phyloP scores from a whole-genome alignment of 495 filamentous ascomycete genomes.

The Recurvomyces mirabilis region DNA sequence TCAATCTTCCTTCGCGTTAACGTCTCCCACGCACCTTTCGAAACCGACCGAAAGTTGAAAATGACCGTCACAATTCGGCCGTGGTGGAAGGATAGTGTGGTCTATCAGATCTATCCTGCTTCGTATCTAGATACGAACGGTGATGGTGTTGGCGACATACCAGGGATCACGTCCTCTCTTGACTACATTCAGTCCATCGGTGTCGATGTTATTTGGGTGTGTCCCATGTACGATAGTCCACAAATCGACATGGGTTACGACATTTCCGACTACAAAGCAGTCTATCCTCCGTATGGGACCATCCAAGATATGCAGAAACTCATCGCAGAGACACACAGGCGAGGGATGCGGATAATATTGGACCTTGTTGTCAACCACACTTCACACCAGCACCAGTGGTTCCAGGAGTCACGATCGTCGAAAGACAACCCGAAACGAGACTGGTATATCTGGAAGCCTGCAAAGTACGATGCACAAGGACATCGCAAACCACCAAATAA shows the following conservation, averaged over 20 bases:
- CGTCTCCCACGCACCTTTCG: no score
- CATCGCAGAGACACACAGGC: constrained; percentile 20
- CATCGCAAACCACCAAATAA: constrained; percentile 28
- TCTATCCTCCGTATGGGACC: constrained; percentile 25
- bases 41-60: no score
- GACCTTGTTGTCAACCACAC: constrained; percentile 52
- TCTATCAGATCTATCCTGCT: constrained; percentile 32
- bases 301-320: constrained; percentile 25
- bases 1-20: no score
- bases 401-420: constrained; percentile 37
- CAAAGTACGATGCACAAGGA: constrained; percentile 24
- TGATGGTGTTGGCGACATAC: constrained; percentile 22
- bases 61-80: background rate
- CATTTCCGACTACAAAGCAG: constrained; percentile 27
- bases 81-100: constrained; percentile 3
- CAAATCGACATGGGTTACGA: constrained; percentile 31
- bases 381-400: constrained; percentile 52
- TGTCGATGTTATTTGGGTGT: constrained; percentile 28
- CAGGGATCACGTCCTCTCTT: constrained; percentile 20
- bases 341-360: constrained; percentile 18
- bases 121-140: constrained; percentile 25
- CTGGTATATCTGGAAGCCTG: constrained; percentile 30
- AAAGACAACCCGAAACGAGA: constrained; percentile 17
- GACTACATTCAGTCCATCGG: constrained; percentile 26
- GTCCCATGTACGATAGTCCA: constrained; percentile 25